phyloP scores from a whole-genome alignment of 2,329 filamentous ascomycete genomes.

The Davidsoniella australis region DNA sequence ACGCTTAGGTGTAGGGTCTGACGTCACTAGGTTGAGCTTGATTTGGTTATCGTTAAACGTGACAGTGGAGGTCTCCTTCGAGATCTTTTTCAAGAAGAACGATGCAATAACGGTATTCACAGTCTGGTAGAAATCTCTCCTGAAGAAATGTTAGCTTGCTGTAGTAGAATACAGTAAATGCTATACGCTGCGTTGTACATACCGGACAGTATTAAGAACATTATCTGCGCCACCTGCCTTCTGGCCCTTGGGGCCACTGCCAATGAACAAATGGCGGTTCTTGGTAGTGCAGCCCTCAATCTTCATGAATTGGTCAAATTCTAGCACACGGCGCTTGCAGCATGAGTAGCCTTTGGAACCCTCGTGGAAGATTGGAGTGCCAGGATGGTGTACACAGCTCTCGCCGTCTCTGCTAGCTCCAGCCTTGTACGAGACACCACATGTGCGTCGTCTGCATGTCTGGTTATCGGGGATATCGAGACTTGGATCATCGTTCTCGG shows the following conservation, averaged over 20 bases:
- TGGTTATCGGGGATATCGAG: constrained; percentile 56
- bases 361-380: constrained; percentile 87
- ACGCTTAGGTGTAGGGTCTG: constrained; percentile 59
- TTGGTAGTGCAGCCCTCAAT: constrained; percentile 82
- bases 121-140: constrained; percentile 89
- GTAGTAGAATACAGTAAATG: not conserved
- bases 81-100: constrained; percentile 93
- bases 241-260: constrained; percentile 49
- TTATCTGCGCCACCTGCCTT: constrained; percentile 42
- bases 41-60: constrained; percentile 47
- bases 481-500: constrained; percentile 71
- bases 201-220: constrained; percentile 62
- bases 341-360: constrained; percentile 96
- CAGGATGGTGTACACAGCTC: constrained; percentile 76
- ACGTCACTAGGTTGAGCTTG: constrained; percentile 68
- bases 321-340: constrained; percentile 85
- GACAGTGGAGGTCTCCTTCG: constrained; percentile 61
- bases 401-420: constrained; percentile 48
- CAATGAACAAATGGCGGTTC: constrained; percentile 67
- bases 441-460: constrained; percentile 62
- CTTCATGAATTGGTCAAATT: constrained; percentile 97
- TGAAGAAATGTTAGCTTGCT: constrained; percentile 8
- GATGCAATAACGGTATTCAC: constrained; percentile 69
- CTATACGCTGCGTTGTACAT: constrained; percentile 17
- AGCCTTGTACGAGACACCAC: constrained; percentile 48